A percentile compares a stretch with the other conserved stretches of the same genome.
Evolutionary conservation across 306 rosid species (phyloP).

Genomic region (Quercus dentata): DNA sequence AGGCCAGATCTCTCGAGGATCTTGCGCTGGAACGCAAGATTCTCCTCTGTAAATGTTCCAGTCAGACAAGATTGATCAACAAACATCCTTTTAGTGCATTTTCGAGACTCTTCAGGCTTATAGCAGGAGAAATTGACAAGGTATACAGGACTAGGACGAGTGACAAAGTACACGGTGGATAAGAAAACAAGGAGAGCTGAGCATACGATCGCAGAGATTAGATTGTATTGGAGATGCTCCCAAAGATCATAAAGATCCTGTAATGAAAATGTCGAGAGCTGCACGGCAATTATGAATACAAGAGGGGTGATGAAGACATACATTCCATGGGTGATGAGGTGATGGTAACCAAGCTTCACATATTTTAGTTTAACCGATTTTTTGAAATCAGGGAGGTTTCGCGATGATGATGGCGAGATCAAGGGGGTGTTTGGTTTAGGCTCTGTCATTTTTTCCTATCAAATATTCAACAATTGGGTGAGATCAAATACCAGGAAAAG

Average conservation of each 20-base stretch:
- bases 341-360: constrained; percentile 89
- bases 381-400: constrained; percentile 83
- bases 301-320: constrained; percentile 76
- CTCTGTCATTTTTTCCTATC: constrained; percentile 59
- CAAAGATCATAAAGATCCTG: constrained; percentile 69
- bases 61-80: constrained; percentile 67
- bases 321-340: constrained; percentile 88
- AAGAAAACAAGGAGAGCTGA: constrained; percentile 80
- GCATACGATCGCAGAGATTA: constrained; percentile 61
- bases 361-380: constrained; percentile 76
- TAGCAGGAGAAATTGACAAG: constrained; percentile 89
- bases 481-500: constrained; percentile 3
- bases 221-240: constrained; percentile 75
- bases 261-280: constrained; percentile 66
- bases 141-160: constrained; percentile 72
- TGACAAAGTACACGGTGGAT: constrained; percentile 66
- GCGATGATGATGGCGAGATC: constrained; percentile 46
- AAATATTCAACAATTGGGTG: constrained; percentile 11
- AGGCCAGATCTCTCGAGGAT: constrained; percentile 94
- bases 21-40: constrained; percentile 70
- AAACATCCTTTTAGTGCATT: constrained; percentile 69
- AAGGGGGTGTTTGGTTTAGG: constrained; percentile 41
- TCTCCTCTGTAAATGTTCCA: constrained; percentile 58
- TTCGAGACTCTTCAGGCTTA: constrained; percentile 71
- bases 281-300: constrained; percentile 55